Conservation (phyloP, 768 basidiomycete species). For the Tylopilus rubrobrunneus region DNA sequence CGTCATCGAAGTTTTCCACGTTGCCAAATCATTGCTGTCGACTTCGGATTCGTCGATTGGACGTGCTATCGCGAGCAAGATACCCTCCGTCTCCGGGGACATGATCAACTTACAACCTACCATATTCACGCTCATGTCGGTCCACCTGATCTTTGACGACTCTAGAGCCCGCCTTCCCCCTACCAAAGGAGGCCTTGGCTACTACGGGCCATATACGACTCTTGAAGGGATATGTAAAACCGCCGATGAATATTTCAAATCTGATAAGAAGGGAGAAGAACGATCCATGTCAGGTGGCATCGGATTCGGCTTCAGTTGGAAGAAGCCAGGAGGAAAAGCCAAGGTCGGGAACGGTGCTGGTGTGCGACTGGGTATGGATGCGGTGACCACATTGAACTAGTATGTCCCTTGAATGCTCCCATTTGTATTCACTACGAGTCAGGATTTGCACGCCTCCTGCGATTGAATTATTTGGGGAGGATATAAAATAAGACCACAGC, state of each 20-base stretch:
- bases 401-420: not conserved
- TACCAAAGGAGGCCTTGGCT: conserved; percentile 59
- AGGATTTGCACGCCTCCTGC: not conserved
- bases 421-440: not conserved
- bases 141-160: conserved; percentile 63
- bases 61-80: conserved; percentile 32
- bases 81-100: conserved; percentile 48
- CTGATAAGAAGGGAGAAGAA: conserved; percentile 35
- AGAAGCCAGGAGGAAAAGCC: conserved; percentile 26
- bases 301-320: conserved; percentile 36
- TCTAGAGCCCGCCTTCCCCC: conserved; percentile 56
- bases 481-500: not conserved
- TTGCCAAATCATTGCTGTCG: conserved; percentile 40
- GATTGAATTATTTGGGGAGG: not conserved
- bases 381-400: conserved; percentile 21
- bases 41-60: conserved; percentile 26
- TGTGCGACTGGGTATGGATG: conserved; percentile 13
- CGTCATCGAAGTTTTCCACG: conserved; percentile 53
- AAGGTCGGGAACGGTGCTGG: conserved; percentile 29
- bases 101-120: conserved; percentile 57
- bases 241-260: conserved; percentile 42
- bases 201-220: conserved; percentile 55
- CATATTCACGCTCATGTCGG: conserved; percentile 47
- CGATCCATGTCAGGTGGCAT: conserved; percentile 44
- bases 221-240: conserved; percentile 57